Conservation (phyloP, 495 filamentous ascomycete species). For the Cladorrhinum samala region DNA sequence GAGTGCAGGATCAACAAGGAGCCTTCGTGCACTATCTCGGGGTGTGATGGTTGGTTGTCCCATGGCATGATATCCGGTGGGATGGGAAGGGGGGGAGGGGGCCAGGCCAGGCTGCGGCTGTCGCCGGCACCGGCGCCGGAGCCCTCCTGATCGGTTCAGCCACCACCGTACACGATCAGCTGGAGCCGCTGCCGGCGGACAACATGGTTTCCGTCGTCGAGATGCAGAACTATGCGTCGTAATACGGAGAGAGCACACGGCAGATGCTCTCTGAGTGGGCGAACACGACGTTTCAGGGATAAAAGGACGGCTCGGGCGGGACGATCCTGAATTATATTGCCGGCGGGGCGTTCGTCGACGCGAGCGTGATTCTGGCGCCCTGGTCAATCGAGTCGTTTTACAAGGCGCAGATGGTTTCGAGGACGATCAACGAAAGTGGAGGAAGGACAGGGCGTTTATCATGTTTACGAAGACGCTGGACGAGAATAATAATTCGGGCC, state of each 20-base stretch:
- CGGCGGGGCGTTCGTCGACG: background rate
- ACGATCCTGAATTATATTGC: slow-evolving; percentile 2
- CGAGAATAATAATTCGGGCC: slow-evolving; percentile 1
- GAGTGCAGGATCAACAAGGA: slow-evolving; percentile 2
- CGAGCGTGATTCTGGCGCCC: background rate
- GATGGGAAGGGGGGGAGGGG: no score
- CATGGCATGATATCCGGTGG: no score
- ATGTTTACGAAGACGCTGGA: slow-evolving; percentile 2
- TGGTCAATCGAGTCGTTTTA: slow-evolving; percentile 1
- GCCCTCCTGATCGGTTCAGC: no score
- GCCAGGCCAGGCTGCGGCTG: no score
- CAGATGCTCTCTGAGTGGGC: slow-evolving; percentile 1
- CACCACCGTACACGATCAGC: no score
- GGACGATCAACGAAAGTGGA: slow-evolving; percentile 7
- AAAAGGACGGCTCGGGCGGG: background rate
- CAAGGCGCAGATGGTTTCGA: slow-evolving; percentile 4
- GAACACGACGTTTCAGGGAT: slow-evolving; percentile 2
- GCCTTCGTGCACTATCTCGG: slow-evolving; percentile 1
- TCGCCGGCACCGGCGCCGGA: no score
- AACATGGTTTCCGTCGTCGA: slow-evolving; percentile 1
- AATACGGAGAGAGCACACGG: background rate
- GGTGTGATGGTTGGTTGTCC: no score
- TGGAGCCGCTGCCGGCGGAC: no score
- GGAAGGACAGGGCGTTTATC: slow-evolving; percentile 1
- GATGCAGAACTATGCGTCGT: background rate